Percentiles rank a stretch among this genome's conserved stretches.
Evolutionary conservation across 129 eudicot genomes (phyloP).

Genomic region (Dittrichia graveolens): DNA sequence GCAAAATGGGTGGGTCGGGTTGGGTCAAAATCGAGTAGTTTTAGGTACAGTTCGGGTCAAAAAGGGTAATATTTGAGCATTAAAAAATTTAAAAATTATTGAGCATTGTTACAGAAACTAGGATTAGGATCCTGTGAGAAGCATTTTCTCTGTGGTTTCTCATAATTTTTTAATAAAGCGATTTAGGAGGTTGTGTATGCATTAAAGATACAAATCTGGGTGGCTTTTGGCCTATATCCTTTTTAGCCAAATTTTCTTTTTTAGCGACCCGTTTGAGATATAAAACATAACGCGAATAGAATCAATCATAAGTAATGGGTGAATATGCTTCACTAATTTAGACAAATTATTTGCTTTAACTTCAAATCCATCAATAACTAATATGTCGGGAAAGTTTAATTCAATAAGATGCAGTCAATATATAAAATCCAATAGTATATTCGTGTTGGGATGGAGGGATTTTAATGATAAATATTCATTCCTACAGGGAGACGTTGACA

Average conservation of each 20-base stretch:
- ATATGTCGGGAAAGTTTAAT: neutral
- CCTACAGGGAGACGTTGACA: constrained; percentile 24
- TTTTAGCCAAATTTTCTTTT: neutral
- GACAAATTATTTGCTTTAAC: too few species aligned
- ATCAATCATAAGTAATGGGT: too few species aligned
- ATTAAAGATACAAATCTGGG: too few species aligned
- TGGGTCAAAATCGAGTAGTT: neutral
- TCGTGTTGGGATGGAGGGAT: neutral
- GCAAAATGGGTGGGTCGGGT: neutral
- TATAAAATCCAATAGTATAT: neutral
- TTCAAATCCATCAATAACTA: too few species aligned
- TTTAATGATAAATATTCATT: neutral
- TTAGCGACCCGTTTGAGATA: neutral
- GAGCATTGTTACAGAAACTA: too few species aligned
- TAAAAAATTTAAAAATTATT: too few species aligned
- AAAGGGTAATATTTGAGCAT: neutral
- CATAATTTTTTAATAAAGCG: neutral
- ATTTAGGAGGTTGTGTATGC: too few species aligned
- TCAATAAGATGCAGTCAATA: neutral
- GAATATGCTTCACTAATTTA: too few species aligned
- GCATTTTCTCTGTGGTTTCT: too few species aligned
- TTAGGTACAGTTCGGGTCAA: neutral
- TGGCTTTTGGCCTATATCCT: neutral
- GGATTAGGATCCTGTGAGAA: too few species aligned
- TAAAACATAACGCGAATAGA: too few species aligned